phyloP scores from a whole-genome alignment of 2,329 filamentous ascomycete genomes.

The Botrytis squamosa region DNA sequence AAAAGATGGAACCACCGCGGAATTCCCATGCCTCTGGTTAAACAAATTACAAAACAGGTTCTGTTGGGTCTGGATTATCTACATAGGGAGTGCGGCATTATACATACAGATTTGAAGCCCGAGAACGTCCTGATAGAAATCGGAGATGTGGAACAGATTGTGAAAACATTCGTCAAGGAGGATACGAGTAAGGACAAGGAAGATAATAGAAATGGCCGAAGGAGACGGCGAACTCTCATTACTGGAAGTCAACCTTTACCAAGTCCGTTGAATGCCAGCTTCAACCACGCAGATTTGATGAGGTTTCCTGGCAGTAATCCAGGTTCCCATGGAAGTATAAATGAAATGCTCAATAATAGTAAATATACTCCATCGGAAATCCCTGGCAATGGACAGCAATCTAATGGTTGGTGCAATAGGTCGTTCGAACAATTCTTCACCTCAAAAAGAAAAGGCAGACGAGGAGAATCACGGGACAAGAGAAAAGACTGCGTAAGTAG shows the following conservation, averaged over 20 bases:
- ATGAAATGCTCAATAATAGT: slow-evolving; percentile 82
- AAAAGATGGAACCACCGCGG: slow-evolving; percentile 98
- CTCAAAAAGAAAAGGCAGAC: slow-evolving; percentile 49
- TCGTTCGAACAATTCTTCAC: slow-evolving; percentile 44
- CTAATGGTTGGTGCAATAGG: slow-evolving; percentile 57
- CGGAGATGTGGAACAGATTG: slow-evolving; percentile 97
- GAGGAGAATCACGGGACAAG: slow-evolving; percentile 74
- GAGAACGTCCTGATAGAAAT: slow-evolving; percentile 99
- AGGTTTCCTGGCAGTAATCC: slow-evolving; percentile 57
- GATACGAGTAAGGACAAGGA: slow-evolving; percentile 66
- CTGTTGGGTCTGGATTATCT: slow-evolving; percentile 93
- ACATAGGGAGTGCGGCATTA: slow-evolving; percentile 96
- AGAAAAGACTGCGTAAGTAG: slow-evolving; percentile 88
- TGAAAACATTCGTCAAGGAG: slow-evolving; percentile 91
- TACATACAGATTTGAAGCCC: slow-evolving; percentile 92
- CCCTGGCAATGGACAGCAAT: slow-evolving; percentile 41
- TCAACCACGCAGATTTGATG: slow-evolving; percentile 72
- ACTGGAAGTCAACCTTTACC: slow-evolving; percentile 95
- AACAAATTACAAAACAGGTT: slow-evolving; percentile 98
- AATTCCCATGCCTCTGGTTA: slow-evolving; percentile 93
- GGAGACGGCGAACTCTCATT: slow-evolving; percentile 88
- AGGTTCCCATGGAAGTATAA: slow-evolving; percentile 71
- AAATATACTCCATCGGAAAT: slow-evolving; percentile 45
- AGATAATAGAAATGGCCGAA: slow-evolving; percentile 85
- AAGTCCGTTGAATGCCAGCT: slow-evolving; percentile 89